Evolutionary conservation across 352 stramenopile species (phyloP), one percentile per base, ranked within the genome.

Genomic region (Phytophthora sp.): DNA sequence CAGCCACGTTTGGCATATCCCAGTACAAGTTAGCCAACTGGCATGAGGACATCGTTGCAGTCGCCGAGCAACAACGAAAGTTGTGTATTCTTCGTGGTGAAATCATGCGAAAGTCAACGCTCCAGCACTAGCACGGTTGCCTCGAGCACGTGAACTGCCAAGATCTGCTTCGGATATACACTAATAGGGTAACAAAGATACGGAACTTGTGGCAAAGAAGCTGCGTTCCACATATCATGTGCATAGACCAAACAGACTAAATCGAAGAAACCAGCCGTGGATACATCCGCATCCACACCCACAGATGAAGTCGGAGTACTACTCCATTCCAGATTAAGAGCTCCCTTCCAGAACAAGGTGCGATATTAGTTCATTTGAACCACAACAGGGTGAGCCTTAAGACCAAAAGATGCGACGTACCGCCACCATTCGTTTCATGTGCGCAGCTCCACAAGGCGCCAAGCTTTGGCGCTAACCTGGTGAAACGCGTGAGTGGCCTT

Each of bases 301-400:
- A 66, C 57, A 0, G 56, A 63, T 54, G 33, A 55, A n/a, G 11
- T 67, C 24, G 63, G 63, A n/a, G n/a, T n/a, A n/a, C n/a, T n/a
- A n/a, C n/a, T n/a, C n/a, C n/a, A n/a, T n/a, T n/a, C n/a, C n/a
- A n/a, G n/a, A n/a, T n/a, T n/a, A n/a, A n/a, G n/a, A n/a, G n/a
- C n/a, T n/a, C n/a, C n/a, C n/a, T n/a, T n/a, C n/a, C n/a, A n/a
- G n/a, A n/a, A n/a, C n/a, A n/a, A n/a, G n/a, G n/a, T n/a, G n/a
- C n/a, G n/a, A n/a, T n/a, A n/a, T n/a, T n/a, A n/a, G n/a, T n/a
- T n/a, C n/a, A n/a, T n/a, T n/a, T n/a, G n/a, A n/a, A n/a, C n/a
- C n/a, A n/a, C n/a, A n/a, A n/a, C n/a, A n/a, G n/a, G n/a, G n/a
- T n/a, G n/a, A n/a, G n/a, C n/a, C n/a, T n/a, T n/a, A n/a, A n/a